Base-by-base conservation (phyloP, 2,329 filamentous ascomycete genomes). In the Scedosporium dehoogii region DNA sequence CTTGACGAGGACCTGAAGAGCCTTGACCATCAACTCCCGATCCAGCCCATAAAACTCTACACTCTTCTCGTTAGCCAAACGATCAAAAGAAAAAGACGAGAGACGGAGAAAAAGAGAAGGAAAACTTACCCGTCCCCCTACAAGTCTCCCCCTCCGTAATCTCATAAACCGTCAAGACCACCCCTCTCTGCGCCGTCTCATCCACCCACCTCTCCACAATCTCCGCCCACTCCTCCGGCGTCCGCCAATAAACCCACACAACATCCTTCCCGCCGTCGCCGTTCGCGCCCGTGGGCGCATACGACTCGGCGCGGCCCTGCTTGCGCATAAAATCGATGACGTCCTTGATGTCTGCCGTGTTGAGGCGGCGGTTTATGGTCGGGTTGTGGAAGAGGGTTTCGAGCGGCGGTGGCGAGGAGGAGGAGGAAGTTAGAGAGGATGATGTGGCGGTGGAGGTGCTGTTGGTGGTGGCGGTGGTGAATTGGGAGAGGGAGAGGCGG, bases 101-200 rank as follows among this genome's bases (percentile, higher is more conserved):
- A 29, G 23, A n/a, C 12, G 18, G n/a, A 46, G 38, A 21, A n/a
- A 18, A 2, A 29, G 3, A 16, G 16, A n/a, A 3, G 42, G 29
- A 1, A 23, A 29, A 51, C 79, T 68, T 72, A 89, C 87, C 86
- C 67, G 87, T 84, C 1, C 84, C 85, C 63, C 79, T 75, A 2
- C 90, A 91, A 33, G 81, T 88, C 70, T 97, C 93, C n/a, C 93
- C 91, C 73, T 97, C 86, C 1, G 85, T 82, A 69, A 99, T 77
- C 77, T 99, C 94, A 74, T 97, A 97, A 25, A 99, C 79, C 63
- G 94, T 99, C 71, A 99, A 75, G 62, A 99, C 93, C 12, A 83
- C 85, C 25, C 91, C 91, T 78, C 89, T 93, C 79, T 97, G 92
- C 3, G 86, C 94, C 64, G 92, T 96, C 65, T 86, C 85, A 33